These are phyloP conservation scores for Quercus mongolica DNA, from an alignment of 306 rosid genomes.

Conservation along the genomic window DNA sequence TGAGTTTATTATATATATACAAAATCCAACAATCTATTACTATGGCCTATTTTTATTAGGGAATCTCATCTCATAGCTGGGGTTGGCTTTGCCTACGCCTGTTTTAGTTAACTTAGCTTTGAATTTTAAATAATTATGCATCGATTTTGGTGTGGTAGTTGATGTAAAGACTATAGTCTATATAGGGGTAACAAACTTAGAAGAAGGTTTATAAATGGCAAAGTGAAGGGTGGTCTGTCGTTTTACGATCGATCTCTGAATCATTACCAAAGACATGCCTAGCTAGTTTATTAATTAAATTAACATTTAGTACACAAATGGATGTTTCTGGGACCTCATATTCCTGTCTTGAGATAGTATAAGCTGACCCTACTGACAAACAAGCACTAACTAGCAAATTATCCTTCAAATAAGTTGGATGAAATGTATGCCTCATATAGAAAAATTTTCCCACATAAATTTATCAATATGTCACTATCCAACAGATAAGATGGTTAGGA, in stretches of 20 bases:
- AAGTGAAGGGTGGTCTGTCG: background rate
- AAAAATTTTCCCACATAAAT: background rate
- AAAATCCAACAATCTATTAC: too few relatives aligned
- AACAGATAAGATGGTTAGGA: background rate
- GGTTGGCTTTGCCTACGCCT: background rate
- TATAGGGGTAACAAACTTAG: background rate
- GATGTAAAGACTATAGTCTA: background rate
- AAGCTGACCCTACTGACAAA: background rate
- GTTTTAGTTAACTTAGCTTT: background rate
- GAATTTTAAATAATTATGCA: background rate
- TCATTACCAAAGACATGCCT: background rate
- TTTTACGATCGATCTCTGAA: background rate
- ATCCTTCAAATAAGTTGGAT: background rate
- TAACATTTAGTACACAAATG: background rate
- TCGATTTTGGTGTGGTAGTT: background rate
- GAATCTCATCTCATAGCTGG: background rate
- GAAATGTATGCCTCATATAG: background rate
- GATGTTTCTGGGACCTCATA: background rate
- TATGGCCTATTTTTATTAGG: background rate
- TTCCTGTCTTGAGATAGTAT: background rate
- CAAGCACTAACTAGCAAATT: background rate
- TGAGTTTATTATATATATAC: too few relatives aligned
- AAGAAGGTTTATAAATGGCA: background rate
- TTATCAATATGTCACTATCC: background rate
- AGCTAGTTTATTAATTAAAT: background rate